Percentiles rank a stretch among this genome's conserved stretches.
Conservation (phyloP, 2,329 filamentous ascomycete species). For the Hypoxylon sp. region DNA sequence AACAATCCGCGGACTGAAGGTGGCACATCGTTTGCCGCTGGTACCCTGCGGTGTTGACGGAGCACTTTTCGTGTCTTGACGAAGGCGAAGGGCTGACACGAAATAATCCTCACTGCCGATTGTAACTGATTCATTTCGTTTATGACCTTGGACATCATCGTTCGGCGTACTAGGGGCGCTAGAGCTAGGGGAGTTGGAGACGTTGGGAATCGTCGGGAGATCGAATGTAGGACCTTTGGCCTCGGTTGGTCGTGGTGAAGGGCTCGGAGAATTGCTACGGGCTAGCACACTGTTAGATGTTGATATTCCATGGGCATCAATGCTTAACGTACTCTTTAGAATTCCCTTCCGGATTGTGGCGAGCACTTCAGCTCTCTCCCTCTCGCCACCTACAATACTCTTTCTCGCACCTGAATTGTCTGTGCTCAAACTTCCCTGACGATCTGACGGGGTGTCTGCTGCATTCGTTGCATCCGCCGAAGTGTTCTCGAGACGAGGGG, state of each 20-base stretch:
- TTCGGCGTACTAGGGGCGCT: conserved; percentile 90
- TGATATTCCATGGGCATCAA: neutral
- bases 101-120: conserved; percentile 93
- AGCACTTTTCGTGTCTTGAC: conserved; percentile 82
- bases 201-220: conserved; percentile 72
- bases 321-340: conserved; percentile 79
- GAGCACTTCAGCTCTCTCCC: conserved; percentile 90
- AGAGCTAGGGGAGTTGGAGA: conserved; percentile 84
- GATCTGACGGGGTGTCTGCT: conserved; percentile 64
- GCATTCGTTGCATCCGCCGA: conserved; percentile 76
- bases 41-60: conserved; percentile 81
- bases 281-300: conserved; percentile 59
- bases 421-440: conserved; percentile 69
- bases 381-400: conserved; percentile 92
- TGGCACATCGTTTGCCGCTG: conserved; percentile 71
- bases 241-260: conserved; percentile 75
- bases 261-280: conserved; percentile 76
- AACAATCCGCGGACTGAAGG: conserved; percentile 92
- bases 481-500: conserved; percentile 86
- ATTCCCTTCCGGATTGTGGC: conserved; percentile 96
- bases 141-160: conserved; percentile 79
- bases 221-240: conserved; percentile 66
- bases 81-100: conserved; percentile 79
- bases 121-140: conserved; percentile 77
- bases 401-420: conserved; percentile 77